Evolutionary conservation across 768 basidiomycete species (phyloP).

Genomic region (Steccherinum ochraceum): DNA sequence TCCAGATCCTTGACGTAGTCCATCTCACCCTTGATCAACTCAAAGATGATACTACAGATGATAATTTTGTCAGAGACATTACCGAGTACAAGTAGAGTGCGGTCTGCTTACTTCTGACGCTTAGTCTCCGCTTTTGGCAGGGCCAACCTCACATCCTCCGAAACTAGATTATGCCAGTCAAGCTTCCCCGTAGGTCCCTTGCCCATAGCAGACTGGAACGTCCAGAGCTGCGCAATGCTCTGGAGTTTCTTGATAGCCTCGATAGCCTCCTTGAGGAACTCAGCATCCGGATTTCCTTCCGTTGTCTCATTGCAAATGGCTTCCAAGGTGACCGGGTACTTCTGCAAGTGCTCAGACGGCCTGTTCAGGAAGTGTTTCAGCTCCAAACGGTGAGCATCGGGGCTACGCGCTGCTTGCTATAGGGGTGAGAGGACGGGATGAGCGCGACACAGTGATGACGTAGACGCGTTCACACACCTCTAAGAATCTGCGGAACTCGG

Average conservation of each 20-base stretch:
- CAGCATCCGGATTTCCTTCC: conserved; percentile 73
- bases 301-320: conserved; percentile 82
- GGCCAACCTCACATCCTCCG: conserved; percentile 51
- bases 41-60: conserved; percentile 72
- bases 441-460: background rate
- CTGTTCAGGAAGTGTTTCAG: conserved; percentile 76
- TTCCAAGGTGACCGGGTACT: conserved; percentile 80
- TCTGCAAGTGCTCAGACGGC: conserved; percentile 76
- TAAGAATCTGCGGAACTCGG: conserved; percentile 76
- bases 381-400: conserved; percentile 56
- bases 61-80: background rate
- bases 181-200: conserved; percentile 73
- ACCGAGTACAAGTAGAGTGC: background rate
- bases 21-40: conserved; percentile 95
- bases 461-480: conserved; percentile 53
- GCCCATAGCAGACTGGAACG: conserved; percentile 89
- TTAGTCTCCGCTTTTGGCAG: conserved; percentile 73
- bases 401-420: conserved; percentile 44
- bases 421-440: too few relatives aligned
- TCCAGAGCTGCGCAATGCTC: conserved; percentile 72
- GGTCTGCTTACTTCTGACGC: conserved; percentile 67
- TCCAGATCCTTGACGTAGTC: conserved; percentile 89
- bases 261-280: conserved; percentile 79
- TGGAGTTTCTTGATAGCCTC: conserved; percentile 80
- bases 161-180: conserved; percentile 88